These are phyloP conservation scores for Sextonia rubra DNA, from an alignment of 164 flowering plant genomes.

Conservation along the genomic window DNA sequence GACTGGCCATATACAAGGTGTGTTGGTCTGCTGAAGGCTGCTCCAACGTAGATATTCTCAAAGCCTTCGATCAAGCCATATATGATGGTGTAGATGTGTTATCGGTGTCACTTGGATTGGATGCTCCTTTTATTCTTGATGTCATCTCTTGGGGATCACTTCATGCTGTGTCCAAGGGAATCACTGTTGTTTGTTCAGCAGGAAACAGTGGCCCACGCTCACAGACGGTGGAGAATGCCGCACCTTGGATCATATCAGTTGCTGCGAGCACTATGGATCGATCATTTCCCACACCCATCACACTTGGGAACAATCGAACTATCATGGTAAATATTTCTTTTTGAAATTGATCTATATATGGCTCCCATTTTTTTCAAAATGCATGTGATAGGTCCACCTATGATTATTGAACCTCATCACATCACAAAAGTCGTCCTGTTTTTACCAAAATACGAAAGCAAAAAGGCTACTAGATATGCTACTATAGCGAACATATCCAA, in stretches of 20 bases:
- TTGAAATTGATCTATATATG: no score
- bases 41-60: neutral
- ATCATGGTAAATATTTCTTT: conserved; percentile 23
- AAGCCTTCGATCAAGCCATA: conserved; percentile 8
- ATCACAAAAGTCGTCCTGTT: neutral
- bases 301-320: conserved; percentile 39
- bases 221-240: conserved; percentile 38
- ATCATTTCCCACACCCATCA: conserved; percentile 35
- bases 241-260: conserved; percentile 53
- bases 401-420: neutral
- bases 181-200: conserved; percentile 38
- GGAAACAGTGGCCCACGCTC: conserved; percentile 48
- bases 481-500: no score
- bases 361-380: neutral
- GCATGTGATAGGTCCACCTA: neutral
- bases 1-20: conserved; percentile 8
- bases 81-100: conserved; percentile 10
- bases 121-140: conserved; percentile 24
- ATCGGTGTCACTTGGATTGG: conserved; percentile 40
- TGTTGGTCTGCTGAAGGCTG: conserved; percentile 7
- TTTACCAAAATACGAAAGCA: no score
- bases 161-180: conserved; percentile 48
- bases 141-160: conserved; percentile 27
- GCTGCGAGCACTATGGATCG: conserved; percentile 52
- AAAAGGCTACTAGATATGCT: no score